Evolutionary conservation across 495 filamentous ascomycete genomes (phyloP), one percentile per base, ranked within the genome.

Genomic region (Bathelium albidoporum): DNA sequence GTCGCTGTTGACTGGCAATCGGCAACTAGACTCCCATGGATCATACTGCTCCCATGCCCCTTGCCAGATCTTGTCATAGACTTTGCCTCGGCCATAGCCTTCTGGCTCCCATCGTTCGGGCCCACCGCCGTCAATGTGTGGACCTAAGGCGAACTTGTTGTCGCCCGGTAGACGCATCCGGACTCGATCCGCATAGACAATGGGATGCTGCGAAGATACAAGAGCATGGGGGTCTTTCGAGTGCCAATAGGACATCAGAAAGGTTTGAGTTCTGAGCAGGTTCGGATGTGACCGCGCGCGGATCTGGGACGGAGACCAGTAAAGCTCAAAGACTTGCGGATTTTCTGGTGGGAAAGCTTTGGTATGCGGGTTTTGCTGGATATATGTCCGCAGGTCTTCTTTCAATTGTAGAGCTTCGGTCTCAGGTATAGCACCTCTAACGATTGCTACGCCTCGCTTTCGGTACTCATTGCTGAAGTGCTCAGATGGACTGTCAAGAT

Each of bases 91-190:
- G 0, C 88, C 84, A 68, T 96, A 96, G 49, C 89, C 89, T 0
- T 82, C 74, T 41, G 83, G 79, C 72, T 95, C 92, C 91, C 92
- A 96, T 16, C 92, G 82, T 71, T 96, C 91, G 14, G 91, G 83
- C 31, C 84, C 87, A 22, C 91, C 91, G 9, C 89, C 88, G 68
- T 96, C 91, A 11, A 91, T 77, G 70, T 96, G 91, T 2, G 91
- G 90, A 0, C 91, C 91, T 0, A 96, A 81, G 0, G 91, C 87
- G 74, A 96, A 96, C 22, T 83, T 82, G 18, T 83, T 73, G 71
- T 96, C 91, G 26, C 91, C 86, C 0, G 86, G 86, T 39, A 81
- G 79, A 2, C 86, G 79, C 65, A 96, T 95, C 10, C 92, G 87
- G 39, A 95, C 79, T 10, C 92, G 83, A 69, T 96, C 91, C 1